Percentiles rank a stretch among this genome's conserved stretches.
Evolutionary conservation across 116 monocot genomes (phyloP).

Genomic region (Dioscorea cayenensis): DNA sequence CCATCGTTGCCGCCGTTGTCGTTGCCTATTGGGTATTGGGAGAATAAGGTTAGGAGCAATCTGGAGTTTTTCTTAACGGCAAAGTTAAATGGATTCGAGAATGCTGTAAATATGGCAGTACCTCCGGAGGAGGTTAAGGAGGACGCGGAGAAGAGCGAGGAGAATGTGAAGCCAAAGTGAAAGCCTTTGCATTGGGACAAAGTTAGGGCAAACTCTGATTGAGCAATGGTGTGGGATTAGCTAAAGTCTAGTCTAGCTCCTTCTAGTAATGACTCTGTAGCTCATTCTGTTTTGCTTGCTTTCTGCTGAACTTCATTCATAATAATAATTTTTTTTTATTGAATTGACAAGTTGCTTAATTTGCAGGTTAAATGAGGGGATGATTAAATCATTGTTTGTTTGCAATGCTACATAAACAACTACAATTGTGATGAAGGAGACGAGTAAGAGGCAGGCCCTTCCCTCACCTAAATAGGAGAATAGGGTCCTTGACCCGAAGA

Average conservation of each 20-base stretch:
- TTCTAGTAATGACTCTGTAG: conserved; percentile 50
- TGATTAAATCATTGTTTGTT: conserved; percentile 79
- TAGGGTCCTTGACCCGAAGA: conserved; percentile 77
- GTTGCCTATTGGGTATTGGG: conserved; percentile 26
- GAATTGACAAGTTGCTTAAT: not conserved
- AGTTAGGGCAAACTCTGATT: conserved; percentile 64
- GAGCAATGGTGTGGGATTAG: conserved; percentile 82
- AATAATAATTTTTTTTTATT: not conserved
- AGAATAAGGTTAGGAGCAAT: conserved; percentile 3
- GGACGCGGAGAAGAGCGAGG: conserved; percentile 5
- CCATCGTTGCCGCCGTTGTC: conserved; percentile 23
- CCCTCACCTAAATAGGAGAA: conserved; percentile 21
- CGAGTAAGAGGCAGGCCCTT: conserved; percentile 1
- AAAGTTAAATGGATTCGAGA: not conserved
- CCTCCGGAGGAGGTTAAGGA: not conserved
- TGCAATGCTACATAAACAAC: conserved; percentile 15
- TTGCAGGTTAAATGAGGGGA: conserved; percentile 79
- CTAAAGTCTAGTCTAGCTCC: conserved; percentile 74
- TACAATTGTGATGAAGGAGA: not conserved
- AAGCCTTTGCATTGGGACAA: conserved; percentile 91
- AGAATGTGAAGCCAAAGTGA: conserved; percentile 24
- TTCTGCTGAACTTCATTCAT: not conserved
- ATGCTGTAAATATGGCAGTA: not conserved
- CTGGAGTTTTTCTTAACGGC: conserved; percentile 6
- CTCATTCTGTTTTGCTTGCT: not conserved